Conservation (phyloP, 202 grass and related monocot genomes). For the Zoysia matrella region DNA sequence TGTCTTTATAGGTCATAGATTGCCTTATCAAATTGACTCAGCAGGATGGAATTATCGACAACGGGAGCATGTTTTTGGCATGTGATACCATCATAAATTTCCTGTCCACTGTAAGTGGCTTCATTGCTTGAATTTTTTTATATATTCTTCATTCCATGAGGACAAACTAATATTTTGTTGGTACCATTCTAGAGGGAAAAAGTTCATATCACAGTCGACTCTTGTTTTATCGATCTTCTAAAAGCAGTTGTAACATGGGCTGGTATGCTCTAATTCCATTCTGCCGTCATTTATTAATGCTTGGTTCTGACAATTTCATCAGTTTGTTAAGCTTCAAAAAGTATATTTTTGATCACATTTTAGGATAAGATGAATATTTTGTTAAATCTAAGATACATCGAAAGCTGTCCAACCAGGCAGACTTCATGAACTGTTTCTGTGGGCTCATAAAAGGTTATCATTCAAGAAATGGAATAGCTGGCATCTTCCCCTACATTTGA, state of each 20-base stretch:
- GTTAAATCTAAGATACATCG: not conserved
- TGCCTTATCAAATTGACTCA: constrained; percentile 77
- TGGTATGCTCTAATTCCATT: constrained; percentile 61
- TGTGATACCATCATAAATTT: constrained; percentile 91
- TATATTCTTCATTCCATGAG: constrained; percentile 23
- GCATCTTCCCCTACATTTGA: not conserved
- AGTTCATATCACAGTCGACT: constrained; percentile 57
- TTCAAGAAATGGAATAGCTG: not conserved
- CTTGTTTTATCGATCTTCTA: constrained; percentile 58
- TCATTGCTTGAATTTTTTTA: constrained; percentile 17
- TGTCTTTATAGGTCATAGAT: constrained; percentile 64
- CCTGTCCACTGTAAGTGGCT: constrained; percentile 63
- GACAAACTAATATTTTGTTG: constrained; percentile 17
- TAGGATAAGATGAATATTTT: not conserved
- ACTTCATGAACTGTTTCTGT: constrained; percentile 13
- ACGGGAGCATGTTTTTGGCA: constrained; percentile 82
- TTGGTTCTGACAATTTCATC: constrained; percentile 3
- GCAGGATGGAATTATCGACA: constrained; percentile 48
- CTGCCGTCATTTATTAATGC: not conserved
- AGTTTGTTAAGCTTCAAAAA: not conserved
- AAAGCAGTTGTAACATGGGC: constrained; percentile 67
- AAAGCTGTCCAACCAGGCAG: not conserved
- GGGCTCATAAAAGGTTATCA: not conserved
- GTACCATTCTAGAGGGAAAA: constrained; percentile 60
- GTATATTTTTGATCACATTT: not conserved